Percentiles rank a stretch among this genome's conserved stretches.
These are phyloP conservation scores for Rhodotorula taiwanensis DNA, from an alignment of 768 basidiomycete genomes.

Conservation along the genomic window DNA sequence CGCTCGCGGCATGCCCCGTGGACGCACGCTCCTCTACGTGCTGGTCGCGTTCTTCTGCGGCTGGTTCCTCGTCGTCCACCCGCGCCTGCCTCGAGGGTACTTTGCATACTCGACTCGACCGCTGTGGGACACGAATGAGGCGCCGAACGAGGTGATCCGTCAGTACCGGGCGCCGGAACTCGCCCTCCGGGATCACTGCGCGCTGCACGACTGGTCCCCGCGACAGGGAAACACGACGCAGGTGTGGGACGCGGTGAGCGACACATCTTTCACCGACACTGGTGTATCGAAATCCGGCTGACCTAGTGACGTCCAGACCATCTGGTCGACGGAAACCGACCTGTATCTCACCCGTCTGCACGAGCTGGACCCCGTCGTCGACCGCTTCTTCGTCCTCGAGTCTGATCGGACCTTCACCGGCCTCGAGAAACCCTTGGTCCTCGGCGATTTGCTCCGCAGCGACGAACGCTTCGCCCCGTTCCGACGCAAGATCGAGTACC, in stretches of 20 bases:
- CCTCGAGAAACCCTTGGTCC: constrained; percentile 53
- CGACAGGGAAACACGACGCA: constrained; percentile 43
- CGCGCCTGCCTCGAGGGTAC: constrained; percentile 7
- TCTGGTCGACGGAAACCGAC: constrained; percentile 61
- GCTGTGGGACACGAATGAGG: constrained; percentile 54
- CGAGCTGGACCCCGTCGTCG: constrained; percentile 56
- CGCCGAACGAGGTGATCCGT: constrained; percentile 50
- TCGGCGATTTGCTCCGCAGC: constrained; percentile 40
- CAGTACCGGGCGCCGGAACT: constrained; percentile 57
- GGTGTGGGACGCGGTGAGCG: constrained; percentile 53
- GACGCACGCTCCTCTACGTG: not conserved
- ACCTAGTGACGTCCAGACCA: constrained; percentile 2
- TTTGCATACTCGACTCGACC: constrained; percentile 28
- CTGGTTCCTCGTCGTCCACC: not conserved
- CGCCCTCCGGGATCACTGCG: constrained; percentile 49
- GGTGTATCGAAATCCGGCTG: not conserved
- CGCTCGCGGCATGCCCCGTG: too few relatives aligned
- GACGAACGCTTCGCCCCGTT: constrained; percentile 52
- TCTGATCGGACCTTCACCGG: constrained; percentile 60
- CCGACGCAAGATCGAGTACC: constrained; percentile 54
- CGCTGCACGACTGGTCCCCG: constrained; percentile 55
- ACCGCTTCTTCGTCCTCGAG: constrained; percentile 59
- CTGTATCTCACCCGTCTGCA: constrained; percentile 59
- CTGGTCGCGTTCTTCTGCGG: not conserved
- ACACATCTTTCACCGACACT: not conserved